Base-by-base conservation (phyloP, 257 asterid genomes). In the Nicotiana attenuata region DNA sequence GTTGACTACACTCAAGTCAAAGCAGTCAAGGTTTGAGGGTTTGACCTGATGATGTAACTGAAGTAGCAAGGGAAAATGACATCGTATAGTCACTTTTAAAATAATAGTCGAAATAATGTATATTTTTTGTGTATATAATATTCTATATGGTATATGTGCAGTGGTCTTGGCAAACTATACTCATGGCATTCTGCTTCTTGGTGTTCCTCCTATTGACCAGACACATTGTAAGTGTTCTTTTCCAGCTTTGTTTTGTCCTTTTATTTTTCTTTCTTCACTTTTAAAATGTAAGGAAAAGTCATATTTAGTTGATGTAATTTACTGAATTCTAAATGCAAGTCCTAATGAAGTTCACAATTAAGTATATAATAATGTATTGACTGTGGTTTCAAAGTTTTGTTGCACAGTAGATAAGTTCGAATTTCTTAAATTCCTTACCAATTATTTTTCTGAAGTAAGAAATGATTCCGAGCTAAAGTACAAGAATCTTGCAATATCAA, bases 81-180 rank as follows among this genome's bases (percentile, higher is more conserved):
- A 31, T 31, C 3, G 3, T 31, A 33, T 33, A 33, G 1, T 33
- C 38, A 1, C 7, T 33, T 33, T 33, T 5, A 33, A 33, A 33
- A 33, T 33, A 33, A 33, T 33, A 33, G 5, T 5, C 0, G 1
- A 33, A 33, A 33, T 33, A 33, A 33, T 33, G 0, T 33, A 33
- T 33, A 33, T 33, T 33, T 33, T 33, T 33, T 5, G 38, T 33
- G 0, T 33, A 33, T 33, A 33, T 33, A 73, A 73, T 3, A 73
- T 41, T 60, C 17, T 73, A 57, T 81, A 17, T 82, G 83, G 50
- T 76, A 50, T 76, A 82, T 86, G 38, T 89, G 92, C 93, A 92
- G 98, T 94, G 98, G 98, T 93, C 97, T 22, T 94, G 98, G 98
- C 95, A 93, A 87, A 94, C 98, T 45, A 93, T 94, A 81, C 79